Conservation (phyloP, 2,329 filamentous ascomycete species). For the Ophiostoma angusticollis region DNA sequence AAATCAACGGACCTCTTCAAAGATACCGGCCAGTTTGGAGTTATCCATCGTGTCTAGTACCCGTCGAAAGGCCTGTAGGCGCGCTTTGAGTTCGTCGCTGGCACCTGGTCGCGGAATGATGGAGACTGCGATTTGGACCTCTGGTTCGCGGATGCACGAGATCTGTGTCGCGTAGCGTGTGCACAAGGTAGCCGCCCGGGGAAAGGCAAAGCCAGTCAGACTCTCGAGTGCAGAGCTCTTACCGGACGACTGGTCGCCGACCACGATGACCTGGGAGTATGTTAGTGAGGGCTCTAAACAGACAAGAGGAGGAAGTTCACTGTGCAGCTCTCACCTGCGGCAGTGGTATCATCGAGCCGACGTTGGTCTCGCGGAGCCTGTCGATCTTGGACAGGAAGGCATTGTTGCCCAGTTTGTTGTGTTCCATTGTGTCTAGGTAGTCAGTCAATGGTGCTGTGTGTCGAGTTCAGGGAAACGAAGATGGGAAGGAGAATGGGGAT, state of each 20-base stretch:
- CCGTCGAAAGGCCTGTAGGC: slow-evolving; percentile 18
- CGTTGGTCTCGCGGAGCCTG: slow-evolving; percentile 17
- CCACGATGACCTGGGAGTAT: slow-evolving; percentile 58
- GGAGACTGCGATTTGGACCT: slow-evolving; percentile 17
- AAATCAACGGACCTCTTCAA: slow-evolving; percentile 21
- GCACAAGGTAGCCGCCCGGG: slow-evolving; percentile 14
- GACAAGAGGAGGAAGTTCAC: neutral
- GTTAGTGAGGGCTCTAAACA: too few species aligned
- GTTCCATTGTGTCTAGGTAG: too few species aligned
- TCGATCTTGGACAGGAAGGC: slow-evolving; percentile 18
- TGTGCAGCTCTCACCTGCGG: slow-evolving; percentile 16
- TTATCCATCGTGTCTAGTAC: slow-evolving; percentile 16
- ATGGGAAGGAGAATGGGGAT: too few species aligned
- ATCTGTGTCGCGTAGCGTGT: slow-evolving; percentile 19
- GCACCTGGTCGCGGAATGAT: slow-evolving; percentile 17
- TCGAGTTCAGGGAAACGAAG: too few species aligned
- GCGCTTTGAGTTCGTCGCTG: slow-evolving; percentile 7
- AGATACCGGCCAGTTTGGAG: slow-evolving; percentile 24
- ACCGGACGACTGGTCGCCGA: slow-evolving; percentile 62
- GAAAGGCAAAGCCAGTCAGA: slow-evolving; percentile 19
- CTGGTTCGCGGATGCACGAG: slow-evolving; percentile 18
- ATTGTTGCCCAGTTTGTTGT: slow-evolving; percentile 14
- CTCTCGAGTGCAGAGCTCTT: slow-evolving; percentile 63
- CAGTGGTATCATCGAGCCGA: slow-evolving; percentile 17
- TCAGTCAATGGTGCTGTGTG: too few species aligned